phyloP scores from a whole-genome alignment of 805 yeast genomes.

The Yarrowia sp. region DNA sequence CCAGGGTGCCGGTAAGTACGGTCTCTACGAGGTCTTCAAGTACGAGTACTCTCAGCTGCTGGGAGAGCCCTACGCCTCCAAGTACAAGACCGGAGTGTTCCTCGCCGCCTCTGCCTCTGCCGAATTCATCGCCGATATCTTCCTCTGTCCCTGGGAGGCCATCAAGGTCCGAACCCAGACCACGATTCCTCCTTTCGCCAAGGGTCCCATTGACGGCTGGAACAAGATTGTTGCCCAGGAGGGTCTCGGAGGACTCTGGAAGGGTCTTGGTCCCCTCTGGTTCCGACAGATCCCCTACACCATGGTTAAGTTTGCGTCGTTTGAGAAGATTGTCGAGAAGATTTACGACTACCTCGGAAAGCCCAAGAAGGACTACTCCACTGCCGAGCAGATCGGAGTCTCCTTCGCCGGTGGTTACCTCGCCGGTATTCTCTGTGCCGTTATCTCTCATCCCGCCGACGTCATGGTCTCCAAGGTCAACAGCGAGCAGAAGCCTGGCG shows the following conservation, averaged over 20 bases:
- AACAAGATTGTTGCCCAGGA: constrained; percentile 61
- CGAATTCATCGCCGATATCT: constrained; percentile 86
- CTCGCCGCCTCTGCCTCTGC: constrained; percentile 89
- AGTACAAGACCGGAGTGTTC: constrained; percentile 70
- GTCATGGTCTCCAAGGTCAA: constrained; percentile 95
- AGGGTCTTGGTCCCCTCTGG: constrained; percentile 92
- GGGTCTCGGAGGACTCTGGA: constrained; percentile 75
- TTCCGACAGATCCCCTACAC: constrained; percentile 97
- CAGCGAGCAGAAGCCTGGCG: constrained; percentile 62
- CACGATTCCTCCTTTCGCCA: constrained; percentile 80
- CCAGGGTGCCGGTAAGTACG: constrained; percentile 98
- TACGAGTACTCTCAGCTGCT: constrained; percentile 65
- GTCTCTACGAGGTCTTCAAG: constrained; percentile 90
- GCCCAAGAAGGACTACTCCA: constrained; percentile 66
- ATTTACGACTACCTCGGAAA: constrained; percentile 75
- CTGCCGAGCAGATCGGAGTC: constrained; percentile 85
- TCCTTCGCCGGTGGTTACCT: constrained; percentile 94
- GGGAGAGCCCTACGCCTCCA: constrained; percentile 59
- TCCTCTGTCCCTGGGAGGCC: constrained; percentile 92
- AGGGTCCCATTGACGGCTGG: constrained; percentile 63
- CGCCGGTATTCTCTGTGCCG: constrained; percentile 96
- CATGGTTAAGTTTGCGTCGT: constrained; percentile 93
- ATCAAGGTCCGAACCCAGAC: constrained; percentile 94
- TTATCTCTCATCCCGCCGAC: constrained; percentile 98
- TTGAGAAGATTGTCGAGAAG: constrained; percentile 82